A percentile compares a stretch with the other conserved stretches of the same genome.
These are phyloP conservation scores for Saturnispora quitensis DNA, from an alignment of 805 yeast genomes.

Conservation along the genomic window DNA sequence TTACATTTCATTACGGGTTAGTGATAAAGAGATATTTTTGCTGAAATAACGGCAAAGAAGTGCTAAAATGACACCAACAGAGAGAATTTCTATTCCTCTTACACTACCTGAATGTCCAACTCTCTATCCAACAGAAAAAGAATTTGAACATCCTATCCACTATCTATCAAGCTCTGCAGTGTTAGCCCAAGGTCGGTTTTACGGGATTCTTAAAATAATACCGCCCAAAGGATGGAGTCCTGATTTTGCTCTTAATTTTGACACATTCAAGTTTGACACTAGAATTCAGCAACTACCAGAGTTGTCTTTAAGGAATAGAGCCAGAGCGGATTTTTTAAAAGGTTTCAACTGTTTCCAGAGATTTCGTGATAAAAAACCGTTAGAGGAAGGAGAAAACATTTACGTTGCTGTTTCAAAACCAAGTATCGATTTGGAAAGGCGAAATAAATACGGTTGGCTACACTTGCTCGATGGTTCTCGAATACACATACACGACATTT, in stretches of 20 bases:
- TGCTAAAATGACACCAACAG: not conserved
- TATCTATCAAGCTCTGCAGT: conserved; percentile 37
- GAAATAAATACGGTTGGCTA: conserved; percentile 13
- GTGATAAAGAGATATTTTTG: not conserved
- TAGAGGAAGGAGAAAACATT: conserved; percentile 7
- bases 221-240: conserved; percentile 50
- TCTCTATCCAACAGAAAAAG: conserved; percentile 30
- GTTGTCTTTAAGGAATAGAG: conserved; percentile 52
- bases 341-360: conserved; percentile 50
- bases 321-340: conserved; percentile 50
- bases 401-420: conserved; percentile 11
- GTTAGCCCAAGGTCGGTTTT: conserved; percentile 34
- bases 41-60: not conserved
- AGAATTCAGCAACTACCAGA: conserved; percentile 61
- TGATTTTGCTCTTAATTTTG: conserved; percentile 43
- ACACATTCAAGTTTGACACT: conserved; percentile 54
- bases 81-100: not conserved
- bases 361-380: conserved; percentile 29
- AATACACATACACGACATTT: conserved; percentile 27
- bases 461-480: conserved; percentile 12
- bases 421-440: not conserved
- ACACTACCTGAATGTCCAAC: conserved; percentile 6
- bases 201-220: conserved; percentile 43
- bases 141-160: conserved; percentile 42
- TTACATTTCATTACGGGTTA: not conserved